Base-by-base conservation (phyloP, 108 stramenopile genomes). In the Conticribra guillardii region DNA sequence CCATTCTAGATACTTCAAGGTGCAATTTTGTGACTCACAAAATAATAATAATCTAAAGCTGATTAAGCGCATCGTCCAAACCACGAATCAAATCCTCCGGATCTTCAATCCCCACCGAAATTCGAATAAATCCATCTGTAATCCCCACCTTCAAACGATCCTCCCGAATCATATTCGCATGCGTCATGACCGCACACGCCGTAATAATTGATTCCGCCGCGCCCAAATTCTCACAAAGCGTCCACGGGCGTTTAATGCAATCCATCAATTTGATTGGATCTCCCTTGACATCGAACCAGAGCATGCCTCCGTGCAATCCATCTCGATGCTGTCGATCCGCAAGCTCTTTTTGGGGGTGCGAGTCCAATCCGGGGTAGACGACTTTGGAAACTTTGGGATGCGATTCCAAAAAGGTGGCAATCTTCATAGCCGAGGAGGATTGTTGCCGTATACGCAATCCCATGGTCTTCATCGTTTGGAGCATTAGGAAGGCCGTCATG, bases 381-480 rank as follows among this genome's bases (percentile, higher is more conserved):
- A 85, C 87, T 33, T 61, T 69, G 48, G 86, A 86, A 19, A 94
- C 88, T 83, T 85, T 85, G 17, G 87, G 85, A 79, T 94, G 93
- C 5, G 46, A 58, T 79, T 92, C 89, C 63, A 94, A 82, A 69
- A 92, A 88, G 54, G 88, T 86, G 16, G 91, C 91, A 49, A 94
- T 81, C 46, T 80, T 80, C 82, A 87, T 83, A 24, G 93, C 93
- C 37, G 87, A 88, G 16, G 37, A 51, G 45, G 86, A 85, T 60
- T 89, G 90, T 57, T 80, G 87, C 15, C 63, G 54, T 54, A 92
- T 82, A 27, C 93, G 89, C 57, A 94, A 57, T 61, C 73, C 83
- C 89, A 94, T 89, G 22, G 91, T 94, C 80, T 92, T 94, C 81
- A 87, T 85, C 50, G 88, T 70, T 60, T 92, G 89, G 30, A 94